Percentiles rank a stretch among this genome's conserved stretches.
Conservation (phyloP, 202 grass and related monocot species). For the Dendrocalamus latiflorus region DNA sequence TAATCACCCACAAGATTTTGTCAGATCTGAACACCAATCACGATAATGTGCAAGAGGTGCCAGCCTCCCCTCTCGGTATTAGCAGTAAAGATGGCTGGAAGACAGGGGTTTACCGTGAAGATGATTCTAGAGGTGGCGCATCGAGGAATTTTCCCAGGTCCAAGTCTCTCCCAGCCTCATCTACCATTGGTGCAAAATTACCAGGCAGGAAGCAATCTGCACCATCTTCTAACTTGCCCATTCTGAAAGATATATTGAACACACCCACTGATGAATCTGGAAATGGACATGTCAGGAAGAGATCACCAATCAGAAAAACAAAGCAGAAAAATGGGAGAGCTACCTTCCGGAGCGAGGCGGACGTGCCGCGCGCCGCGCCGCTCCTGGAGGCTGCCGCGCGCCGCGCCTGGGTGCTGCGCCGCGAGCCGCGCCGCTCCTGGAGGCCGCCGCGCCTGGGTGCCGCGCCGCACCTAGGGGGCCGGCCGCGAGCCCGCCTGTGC, state of each 20-base stretch:
- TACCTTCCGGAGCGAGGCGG: too few relatives aligned
- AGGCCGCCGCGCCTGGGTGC: too few relatives aligned
- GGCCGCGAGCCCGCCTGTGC: too few relatives aligned
- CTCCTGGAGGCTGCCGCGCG: too few relatives aligned
- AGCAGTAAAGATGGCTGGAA: conserved; percentile 57
- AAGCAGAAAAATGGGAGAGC: conserved; percentile 25
- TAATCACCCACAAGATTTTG: background rate
- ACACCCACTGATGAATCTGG: conserved; percentile 34
- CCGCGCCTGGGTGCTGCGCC: too few relatives aligned
- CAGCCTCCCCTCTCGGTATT: conserved; percentile 39
- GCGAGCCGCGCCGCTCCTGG: too few relatives aligned
- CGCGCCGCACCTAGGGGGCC: too few relatives aligned
- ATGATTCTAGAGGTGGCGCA: conserved; percentile 9
- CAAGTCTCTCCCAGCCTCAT: conserved; percentile 50
- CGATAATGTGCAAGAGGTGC: conserved; percentile 3
- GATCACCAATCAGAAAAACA: conserved; percentile 17
- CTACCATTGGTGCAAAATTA: conserved; percentile 21
- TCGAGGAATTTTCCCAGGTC: conserved; percentile 48
- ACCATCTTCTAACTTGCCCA: conserved; percentile 34
- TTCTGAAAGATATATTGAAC: conserved; percentile 52
- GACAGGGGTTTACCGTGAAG: conserved; percentile 24
- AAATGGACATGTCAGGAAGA: conserved; percentile 30
- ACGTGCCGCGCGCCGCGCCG: too few relatives aligned
- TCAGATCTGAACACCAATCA: background rate
- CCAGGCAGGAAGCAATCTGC: conserved; percentile 8